These are phyloP conservation scores for Boletus patriciae DNA, from an alignment of 768 basidiomycete genomes.

Conservation along the genomic window DNA sequence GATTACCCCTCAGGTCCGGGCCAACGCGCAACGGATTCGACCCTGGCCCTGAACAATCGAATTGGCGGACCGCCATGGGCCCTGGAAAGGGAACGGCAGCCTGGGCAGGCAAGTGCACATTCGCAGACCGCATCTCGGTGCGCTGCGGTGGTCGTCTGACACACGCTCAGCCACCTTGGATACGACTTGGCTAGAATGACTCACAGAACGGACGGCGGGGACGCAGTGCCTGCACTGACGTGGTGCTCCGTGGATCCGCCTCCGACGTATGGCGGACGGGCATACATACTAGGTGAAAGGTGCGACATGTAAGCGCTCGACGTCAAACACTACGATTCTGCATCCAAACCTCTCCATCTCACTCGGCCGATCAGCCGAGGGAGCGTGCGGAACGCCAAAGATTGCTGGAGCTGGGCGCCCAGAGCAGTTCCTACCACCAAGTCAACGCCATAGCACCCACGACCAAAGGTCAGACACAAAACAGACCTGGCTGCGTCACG, in stretches of 20 bases:
- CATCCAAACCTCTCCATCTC: conserved; percentile 7
- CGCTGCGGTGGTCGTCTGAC: neutral
- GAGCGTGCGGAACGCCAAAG: conserved; percentile 1
- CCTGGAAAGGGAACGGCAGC: neutral
- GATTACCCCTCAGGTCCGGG: neutral
- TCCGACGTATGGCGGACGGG: neutral
- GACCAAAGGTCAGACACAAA: neutral
- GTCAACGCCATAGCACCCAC: neutral
- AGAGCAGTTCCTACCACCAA: conserved; percentile 3
- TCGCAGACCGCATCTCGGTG: neutral
- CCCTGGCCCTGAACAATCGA: neutral
- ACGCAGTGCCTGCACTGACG: neutral
- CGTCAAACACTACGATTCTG: neutral
- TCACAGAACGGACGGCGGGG: neutral
- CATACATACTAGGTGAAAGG: neutral
- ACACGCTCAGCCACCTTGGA: neutral
- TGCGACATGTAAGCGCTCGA: neutral
- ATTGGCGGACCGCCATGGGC: neutral
- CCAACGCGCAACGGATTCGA: neutral
- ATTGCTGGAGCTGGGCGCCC: neutral
- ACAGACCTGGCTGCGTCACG: conserved; percentile 6
- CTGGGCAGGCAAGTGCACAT: neutral
- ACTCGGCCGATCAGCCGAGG: neutral
- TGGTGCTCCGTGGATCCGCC: neutral
- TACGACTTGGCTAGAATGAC: neutral